Percentiles rank a stretch among this genome's conserved stretches.
Evolutionary conservation across 371 early-diverging fungal species (phyloP).

Genomic region (Saksenaea vasiformis): DNA sequence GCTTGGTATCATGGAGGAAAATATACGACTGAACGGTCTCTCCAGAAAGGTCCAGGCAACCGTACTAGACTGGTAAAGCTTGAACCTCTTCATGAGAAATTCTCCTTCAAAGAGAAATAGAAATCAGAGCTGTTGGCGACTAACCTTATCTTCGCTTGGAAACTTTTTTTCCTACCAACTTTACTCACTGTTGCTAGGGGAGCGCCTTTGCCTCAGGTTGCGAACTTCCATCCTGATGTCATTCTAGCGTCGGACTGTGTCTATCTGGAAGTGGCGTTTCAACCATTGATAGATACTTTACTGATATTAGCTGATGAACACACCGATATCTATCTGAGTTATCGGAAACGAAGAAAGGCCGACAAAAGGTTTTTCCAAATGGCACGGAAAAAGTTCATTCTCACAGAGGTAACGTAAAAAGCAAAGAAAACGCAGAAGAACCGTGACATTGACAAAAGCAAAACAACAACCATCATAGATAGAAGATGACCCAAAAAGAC

Average conservation of each 20-base stretch:
- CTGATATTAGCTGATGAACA: slow-evolving; percentile 26
- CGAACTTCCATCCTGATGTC: slow-evolving; percentile 26
- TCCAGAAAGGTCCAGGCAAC: slow-evolving; percentile 18
- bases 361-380: slow-evolving; percentile 50
- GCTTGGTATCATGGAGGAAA: slow-evolving; percentile 44
- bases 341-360: slow-evolving; percentile 48
- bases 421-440: background rate
- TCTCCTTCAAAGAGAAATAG: background rate
- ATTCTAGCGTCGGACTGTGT: slow-evolving; percentile 55
- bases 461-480: slow-evolving; percentile 3
- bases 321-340: slow-evolving; percentile 40
- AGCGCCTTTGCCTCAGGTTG: slow-evolving; percentile 17
- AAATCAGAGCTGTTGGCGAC: background rate
- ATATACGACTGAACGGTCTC: slow-evolving; percentile 33
- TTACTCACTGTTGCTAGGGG: slow-evolving; percentile 30
- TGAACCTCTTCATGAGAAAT: background rate
- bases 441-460: too few relatives aligned
- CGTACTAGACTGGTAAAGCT: slow-evolving; percentile 43
- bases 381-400: slow-evolving; percentile 40
- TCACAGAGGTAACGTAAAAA: slow-evolving; percentile 35
- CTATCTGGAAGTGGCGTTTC: slow-evolving; percentile 48
- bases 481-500: slow-evolving; percentile 34
- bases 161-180: background rate
- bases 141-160: background rate
- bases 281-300: slow-evolving; percentile 44